Evolutionary conservation across 139 green algal species (phyloP).

Genomic region (Auxenochlorella pyrenoidosa): DNA sequence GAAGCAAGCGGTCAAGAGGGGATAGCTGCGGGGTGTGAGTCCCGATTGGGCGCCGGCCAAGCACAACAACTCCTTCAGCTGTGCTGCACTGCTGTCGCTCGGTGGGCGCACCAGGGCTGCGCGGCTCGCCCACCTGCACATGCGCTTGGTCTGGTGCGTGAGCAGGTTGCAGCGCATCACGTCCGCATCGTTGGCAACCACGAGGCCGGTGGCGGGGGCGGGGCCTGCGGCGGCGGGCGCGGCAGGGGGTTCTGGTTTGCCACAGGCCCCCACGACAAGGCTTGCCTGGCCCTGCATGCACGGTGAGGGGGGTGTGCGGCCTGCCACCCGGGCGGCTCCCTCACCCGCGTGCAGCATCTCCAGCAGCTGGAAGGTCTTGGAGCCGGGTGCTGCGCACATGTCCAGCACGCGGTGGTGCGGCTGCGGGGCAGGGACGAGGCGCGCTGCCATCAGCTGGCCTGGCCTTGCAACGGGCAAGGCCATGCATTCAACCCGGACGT

Average conservation of each 20-base stretch:
- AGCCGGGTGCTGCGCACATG: constrained; percentile 97
- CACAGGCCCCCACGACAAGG: too few species aligned
- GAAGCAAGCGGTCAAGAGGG: too few species aligned
- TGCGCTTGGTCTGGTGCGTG: constrained; percentile 96
- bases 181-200: constrained; percentile 98
- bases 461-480: too few species aligned
- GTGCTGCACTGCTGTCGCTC: neutral
- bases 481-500: too few species aligned
- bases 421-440: constrained; percentile 34
- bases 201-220: constrained; percentile 69
- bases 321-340: neutral
- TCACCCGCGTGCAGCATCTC: constrained; percentile 87
- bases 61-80: neutral
- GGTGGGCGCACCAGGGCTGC: neutral
- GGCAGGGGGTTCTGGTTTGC: neutral
- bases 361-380: constrained; percentile 97
- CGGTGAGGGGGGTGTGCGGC: too few species aligned
- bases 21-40: neutral
- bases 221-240: neutral
- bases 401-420: constrained; percentile 96
- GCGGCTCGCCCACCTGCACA: constrained; percentile 56
- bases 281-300: neutral
- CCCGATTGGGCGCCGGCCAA: neutral
- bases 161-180: constrained; percentile 97
- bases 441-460: too few species aligned